These are phyloP conservation scores for Monosporozyma unispora DNA, from an alignment of 805 yeast species.

Conservation along the genomic window DNA sequence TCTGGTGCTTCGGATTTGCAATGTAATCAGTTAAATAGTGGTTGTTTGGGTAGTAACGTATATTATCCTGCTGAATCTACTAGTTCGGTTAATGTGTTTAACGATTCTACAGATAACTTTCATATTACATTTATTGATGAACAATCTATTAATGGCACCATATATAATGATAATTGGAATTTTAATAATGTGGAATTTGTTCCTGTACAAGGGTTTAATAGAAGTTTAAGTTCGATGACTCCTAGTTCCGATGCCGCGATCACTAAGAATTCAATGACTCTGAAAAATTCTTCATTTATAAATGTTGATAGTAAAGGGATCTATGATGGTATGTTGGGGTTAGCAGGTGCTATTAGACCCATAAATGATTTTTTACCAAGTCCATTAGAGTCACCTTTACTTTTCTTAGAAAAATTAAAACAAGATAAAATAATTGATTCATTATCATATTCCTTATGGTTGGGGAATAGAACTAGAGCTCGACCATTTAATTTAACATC, in stretches of 20 bases:
- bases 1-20: constrained; percentile 10
- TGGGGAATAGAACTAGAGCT: constrained; percentile 16
- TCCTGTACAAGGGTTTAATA: background rate
- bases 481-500: constrained; percentile 10
- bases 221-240: background rate
- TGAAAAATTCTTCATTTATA: constrained; percentile 29
- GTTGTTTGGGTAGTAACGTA: constrained; percentile 8
- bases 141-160: constrained; percentile 17
- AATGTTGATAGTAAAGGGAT: constrained; percentile 30
- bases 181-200: constrained; percentile 7
- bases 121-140: constrained; percentile 21
- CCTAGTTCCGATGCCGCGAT: background rate
- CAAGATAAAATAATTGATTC: constrained; percentile 28
- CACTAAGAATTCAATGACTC: background rate
- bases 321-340: constrained; percentile 39
- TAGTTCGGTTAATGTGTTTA: constrained; percentile 7
- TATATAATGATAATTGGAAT: constrained; percentile 16
- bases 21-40: constrained; percentile 6
- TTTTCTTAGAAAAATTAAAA: constrained; percentile 31
- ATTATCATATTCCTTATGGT: constrained; percentile 38
- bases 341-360: constrained; percentile 28
- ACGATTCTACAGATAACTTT: constrained; percentile 6
- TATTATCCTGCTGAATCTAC: constrained; percentile 15
- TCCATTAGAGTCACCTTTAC: constrained; percentile 9
- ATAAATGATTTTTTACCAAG: constrained; percentile 14